phyloP scores from a whole-genome alignment of 768 basidiomycete genomes.

The Royoungia palumana region DNA sequence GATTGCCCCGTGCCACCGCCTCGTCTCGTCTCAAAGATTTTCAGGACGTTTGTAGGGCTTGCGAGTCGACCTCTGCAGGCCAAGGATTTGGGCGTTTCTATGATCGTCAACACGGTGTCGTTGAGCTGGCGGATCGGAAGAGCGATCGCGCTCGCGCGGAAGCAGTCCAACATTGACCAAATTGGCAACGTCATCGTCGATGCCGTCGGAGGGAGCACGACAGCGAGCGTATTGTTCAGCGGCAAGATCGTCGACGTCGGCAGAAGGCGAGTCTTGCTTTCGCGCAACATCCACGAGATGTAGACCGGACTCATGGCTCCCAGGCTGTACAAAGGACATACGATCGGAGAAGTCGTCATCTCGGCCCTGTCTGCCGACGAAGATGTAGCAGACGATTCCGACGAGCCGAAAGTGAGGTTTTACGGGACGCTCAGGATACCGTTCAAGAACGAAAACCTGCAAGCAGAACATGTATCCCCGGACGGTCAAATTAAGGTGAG shows the following conservation, averaged over 20 bases:
- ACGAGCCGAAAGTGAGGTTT: conserved; percentile 19
- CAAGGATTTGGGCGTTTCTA: conserved; percentile 34
- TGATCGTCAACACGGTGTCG: conserved; percentile 53
- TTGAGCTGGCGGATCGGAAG: conserved; percentile 63
- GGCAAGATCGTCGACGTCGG: conserved; percentile 59
- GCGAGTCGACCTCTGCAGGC: conserved; percentile 41
- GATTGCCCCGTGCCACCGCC: background rate
- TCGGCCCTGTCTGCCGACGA: conserved; percentile 26
- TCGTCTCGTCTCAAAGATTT: background rate
- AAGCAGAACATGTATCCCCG: conserved; percentile 39
- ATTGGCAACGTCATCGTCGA: conserved; percentile 35
- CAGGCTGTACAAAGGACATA: conserved; percentile 38
- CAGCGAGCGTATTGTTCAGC: conserved; percentile 45
- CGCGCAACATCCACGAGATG: background rate
- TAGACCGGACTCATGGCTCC: background rate
- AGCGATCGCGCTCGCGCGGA: conserved; percentile 51
- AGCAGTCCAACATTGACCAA: conserved; percentile 40
- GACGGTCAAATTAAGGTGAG: conserved; percentile 26
- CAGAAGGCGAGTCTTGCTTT: conserved; percentile 24
- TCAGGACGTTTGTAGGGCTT: conserved; percentile 43
- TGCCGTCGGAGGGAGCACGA: conserved; percentile 33
- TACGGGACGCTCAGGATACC: conserved; percentile 44
- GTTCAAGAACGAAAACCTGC: conserved; percentile 63
- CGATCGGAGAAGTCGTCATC: conserved; percentile 37
- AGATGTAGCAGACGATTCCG: conserved; percentile 25